Evolutionary conservation across 495 filamentous ascomycete genomes (phyloP).

Genomic region (Parachaetomium inaequale): DNA sequence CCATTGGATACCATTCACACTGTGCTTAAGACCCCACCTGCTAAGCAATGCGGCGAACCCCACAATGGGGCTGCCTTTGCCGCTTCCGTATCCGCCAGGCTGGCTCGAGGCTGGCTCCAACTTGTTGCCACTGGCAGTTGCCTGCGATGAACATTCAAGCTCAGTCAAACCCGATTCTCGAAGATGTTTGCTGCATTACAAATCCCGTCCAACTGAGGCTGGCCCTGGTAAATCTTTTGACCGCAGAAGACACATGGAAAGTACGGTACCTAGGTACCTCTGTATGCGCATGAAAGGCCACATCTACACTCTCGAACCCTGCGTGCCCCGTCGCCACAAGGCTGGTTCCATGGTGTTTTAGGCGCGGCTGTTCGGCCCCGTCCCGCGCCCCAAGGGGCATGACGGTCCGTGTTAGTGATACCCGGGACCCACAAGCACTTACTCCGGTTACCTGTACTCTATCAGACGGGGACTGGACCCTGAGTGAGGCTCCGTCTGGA

Average conservation of each 20-base stretch:
- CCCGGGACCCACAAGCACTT: conserved; percentile 2
- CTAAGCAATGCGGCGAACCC: not conserved
- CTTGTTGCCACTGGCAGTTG: not conserved
- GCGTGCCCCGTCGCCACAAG: not conserved
- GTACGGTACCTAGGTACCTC: too few relatives aligned
- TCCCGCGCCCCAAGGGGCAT: conserved; percentile 12
- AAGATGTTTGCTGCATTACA: not conserved
- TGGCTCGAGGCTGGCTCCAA: not conserved
- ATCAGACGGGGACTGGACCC: not conserved
- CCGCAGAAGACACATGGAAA: not conserved
- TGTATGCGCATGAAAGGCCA: not conserved
- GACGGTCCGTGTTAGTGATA: conserved; percentile 14
- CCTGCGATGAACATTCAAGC: not conserved
- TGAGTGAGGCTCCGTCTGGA: not conserved
- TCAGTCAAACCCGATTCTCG: not conserved
- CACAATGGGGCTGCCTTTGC: not conserved
- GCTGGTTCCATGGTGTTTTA: too few relatives aligned
- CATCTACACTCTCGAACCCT: not conserved
- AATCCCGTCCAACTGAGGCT: not conserved
- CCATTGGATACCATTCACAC: not conserved
- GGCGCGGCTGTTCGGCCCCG: not conserved
- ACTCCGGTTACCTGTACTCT: not conserved
- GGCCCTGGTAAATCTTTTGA: not conserved
- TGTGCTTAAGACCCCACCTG: not conserved
- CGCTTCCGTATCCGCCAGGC: not conserved